Conservation (phyloP, 2,329 filamentous ascomycete species). For the Paraphoma chrysanthemicola region DNA sequence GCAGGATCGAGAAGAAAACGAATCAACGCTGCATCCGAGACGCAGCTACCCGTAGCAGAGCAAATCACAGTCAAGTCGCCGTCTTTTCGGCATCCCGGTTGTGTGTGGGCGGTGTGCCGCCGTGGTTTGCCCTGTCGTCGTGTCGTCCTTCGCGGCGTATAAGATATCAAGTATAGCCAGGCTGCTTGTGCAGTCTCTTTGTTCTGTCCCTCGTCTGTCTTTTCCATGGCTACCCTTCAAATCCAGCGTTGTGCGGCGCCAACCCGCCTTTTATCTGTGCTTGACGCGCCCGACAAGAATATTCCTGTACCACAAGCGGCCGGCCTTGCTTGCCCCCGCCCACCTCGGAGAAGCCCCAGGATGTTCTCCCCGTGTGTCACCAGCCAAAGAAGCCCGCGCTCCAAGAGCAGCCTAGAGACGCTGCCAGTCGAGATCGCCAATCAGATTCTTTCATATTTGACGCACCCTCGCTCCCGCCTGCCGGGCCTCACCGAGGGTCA, state of each 20-base stretch:
- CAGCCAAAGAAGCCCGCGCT: neutral
- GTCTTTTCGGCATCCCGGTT: neutral
- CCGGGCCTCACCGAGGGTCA: constrained; percentile 38
- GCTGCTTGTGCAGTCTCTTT: neutral
- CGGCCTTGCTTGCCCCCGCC: constrained; percentile 1
- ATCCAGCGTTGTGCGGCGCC: neutral
- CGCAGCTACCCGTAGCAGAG: neutral
- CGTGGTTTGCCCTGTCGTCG: neutral
- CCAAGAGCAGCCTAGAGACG: constrained; percentile 25
- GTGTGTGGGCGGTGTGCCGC: neutral
- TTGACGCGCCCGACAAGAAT: neutral
- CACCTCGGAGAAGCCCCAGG: neutral
- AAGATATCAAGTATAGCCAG: constrained; percentile 1
- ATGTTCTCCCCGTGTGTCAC: neutral
- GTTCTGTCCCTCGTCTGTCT: neutral
- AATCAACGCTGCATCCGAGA: neutral
- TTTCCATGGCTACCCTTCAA: constrained; percentile 1
- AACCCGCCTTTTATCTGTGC: constrained; percentile 2
- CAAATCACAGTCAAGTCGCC: neutral
- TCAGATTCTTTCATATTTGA: constrained; percentile 38
- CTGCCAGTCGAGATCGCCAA: constrained; percentile 38
- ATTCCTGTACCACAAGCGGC: constrained; percentile 9
- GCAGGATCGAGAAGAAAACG: neutral
- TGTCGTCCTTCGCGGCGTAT: neutral
- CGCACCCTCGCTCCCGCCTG: constrained; percentile 35